Evolutionary conservation across 495 filamentous ascomycete genomes (phyloP), one percentile per base, ranked within the genome.

Genomic region (Podospora tetraspora): DNA sequence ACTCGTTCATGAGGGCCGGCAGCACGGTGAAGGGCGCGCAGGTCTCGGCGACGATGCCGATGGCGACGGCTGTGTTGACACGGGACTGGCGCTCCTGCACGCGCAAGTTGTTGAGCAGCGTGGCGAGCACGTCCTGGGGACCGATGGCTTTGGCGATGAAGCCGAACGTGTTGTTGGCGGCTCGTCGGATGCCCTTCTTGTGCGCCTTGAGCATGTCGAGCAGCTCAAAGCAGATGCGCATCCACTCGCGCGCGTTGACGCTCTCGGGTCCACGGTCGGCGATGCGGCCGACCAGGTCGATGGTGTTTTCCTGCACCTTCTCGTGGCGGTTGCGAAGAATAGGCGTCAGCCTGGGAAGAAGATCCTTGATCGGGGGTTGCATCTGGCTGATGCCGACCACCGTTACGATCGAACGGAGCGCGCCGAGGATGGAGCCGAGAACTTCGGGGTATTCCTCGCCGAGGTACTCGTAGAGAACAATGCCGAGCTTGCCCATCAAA

Each of bases 141-240:
- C 96, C 96, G 75, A 99, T 98, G 62, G 96, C 96, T 81, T 98
- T 99, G 74, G 96, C 96, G 73, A 99, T 99, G 87, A 97, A 99
- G 76, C 96, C 96, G 73, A 99, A 99, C 2, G 96, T 99, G 84
- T 99, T 99, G 86, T 99, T 99, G 67, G 96, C 96, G 13, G 96
- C 96, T 79, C 96, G 90, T 68, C 96, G 92, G 73, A 99, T 99
- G 66, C 96, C 94, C 84, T 97, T 97, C 81, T 99, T 99, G 81
- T 99, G 95, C 2, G 96, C 96, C 80, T 99, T 99, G 69, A 99
- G 87, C 95, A 99, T 98, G 81, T 99, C 96, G 52, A 98, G 86
- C 61, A 99, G 84, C 83, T 99, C 96, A 78, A 98, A 99, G 81
- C 96, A 98, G 77, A 99, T 99, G 73, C 96, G 88, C 96, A 99